Evolutionary conservation across 306 rosid genomes (phyloP).

Genomic region (Dalbergia cochinchinensis): DNA sequence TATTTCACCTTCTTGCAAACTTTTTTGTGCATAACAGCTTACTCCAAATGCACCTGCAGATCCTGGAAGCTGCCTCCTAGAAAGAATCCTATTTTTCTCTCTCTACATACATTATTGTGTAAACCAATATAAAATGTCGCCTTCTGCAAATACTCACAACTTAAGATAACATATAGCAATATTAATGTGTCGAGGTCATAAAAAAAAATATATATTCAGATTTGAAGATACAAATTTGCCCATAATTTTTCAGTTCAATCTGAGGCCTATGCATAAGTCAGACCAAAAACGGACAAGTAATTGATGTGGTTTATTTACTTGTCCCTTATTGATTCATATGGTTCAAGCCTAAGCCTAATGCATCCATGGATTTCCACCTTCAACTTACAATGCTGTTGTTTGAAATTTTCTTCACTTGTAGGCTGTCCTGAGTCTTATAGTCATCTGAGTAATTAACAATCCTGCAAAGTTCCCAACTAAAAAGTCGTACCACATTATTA

Average conservation of each 20-base stretch:
- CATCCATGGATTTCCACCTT: slow-evolving; percentile 20
- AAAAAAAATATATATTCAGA: neutral
- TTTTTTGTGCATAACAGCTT: slow-evolving; percentile 50
- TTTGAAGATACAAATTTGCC: neutral
- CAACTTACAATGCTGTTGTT: slow-evolving; percentile 9
- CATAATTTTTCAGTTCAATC: neutral
- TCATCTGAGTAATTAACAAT: neutral
- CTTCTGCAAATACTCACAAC: neutral
- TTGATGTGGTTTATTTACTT: slow-evolving; percentile 26
- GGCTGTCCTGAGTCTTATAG: neutral
- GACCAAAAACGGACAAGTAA: slow-evolving; percentile 34
- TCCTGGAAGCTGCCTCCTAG: slow-evolving; percentile 67
- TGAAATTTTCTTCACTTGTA: slow-evolving; percentile 27
- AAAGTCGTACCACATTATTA: slow-evolving; percentile 30
- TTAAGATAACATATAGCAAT: slow-evolving; percentile 22
- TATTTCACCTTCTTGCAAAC: slow-evolving; percentile 24
- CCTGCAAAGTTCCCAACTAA: neutral
- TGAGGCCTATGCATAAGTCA: slow-evolving; percentile 51
- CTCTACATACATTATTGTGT: slow-evolving; percentile 25
- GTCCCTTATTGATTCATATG: slow-evolving; percentile 42
- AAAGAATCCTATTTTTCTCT: slow-evolving; percentile 59
- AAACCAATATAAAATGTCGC: neutral
- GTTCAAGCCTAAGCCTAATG: slow-evolving; percentile 27
- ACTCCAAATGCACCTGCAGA: slow-evolving; percentile 43
- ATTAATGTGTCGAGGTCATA: neutral